Conservation (phyloP, 805 yeast genomes). For the Lipomyces japonicus region DNA sequence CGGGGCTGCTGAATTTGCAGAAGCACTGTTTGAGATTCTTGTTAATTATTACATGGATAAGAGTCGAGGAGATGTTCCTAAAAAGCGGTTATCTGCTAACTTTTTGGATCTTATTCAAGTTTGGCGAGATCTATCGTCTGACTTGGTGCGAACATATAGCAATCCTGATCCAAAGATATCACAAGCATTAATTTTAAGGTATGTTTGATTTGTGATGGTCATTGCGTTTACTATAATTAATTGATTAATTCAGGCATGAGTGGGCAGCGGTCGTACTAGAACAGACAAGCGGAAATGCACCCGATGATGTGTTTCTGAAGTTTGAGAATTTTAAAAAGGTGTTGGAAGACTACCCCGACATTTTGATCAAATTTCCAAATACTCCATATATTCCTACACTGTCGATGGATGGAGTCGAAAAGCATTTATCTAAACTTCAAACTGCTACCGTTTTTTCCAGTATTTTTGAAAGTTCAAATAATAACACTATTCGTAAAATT, state of each 20-base stretch:
- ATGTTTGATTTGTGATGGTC: not conserved
- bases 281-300: conserved; percentile 43
- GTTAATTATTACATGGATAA: conserved; percentile 24
- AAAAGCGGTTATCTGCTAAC: too few species aligned
- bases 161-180: too few species aligned
- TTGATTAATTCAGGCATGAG: too few species aligned
- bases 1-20: conserved; percentile 8
- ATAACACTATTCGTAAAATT: conserved; percentile 33
- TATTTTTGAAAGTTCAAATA: conserved; percentile 41
- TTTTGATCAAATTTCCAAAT: conserved; percentile 9
- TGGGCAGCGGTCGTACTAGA: conserved; percentile 50
- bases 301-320: conserved; percentile 35
- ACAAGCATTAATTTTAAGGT: not conserved
- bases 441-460: conserved; percentile 64
- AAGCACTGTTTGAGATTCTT: conserved; percentile 26
- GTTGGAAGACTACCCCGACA: not conserved
- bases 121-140: too few species aligned
- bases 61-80: too few species aligned
- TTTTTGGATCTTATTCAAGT: too few species aligned
- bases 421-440: conserved; percentile 66
- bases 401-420: conserved; percentile 47
- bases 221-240: not conserved
- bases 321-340: conserved; percentile 30
- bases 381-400: conserved; percentile 53
- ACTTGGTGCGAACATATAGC: too few species aligned